These are phyloP conservation scores for Angophora floribunda DNA, from an alignment of 345 rosid species.

Conservation along the genomic window DNA sequence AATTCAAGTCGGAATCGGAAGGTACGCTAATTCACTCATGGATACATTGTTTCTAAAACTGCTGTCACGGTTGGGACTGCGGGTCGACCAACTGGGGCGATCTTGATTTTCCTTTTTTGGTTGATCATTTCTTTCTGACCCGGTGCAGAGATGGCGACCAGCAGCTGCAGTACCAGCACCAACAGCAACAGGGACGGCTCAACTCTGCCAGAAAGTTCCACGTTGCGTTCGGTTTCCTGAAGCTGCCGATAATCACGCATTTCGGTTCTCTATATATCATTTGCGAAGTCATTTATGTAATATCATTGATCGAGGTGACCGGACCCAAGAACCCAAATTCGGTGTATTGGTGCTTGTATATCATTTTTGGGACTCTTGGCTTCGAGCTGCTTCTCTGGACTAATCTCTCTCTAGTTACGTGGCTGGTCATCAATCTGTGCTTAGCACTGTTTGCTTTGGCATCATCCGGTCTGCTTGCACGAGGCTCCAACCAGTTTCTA, in stretches of 20 bases:
- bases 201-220: background rate
- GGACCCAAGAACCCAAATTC: accelerated
- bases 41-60: background rate
- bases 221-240: background rate
- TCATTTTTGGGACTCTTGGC: background rate
- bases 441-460: background rate
- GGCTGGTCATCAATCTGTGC: background rate
- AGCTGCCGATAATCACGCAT: background rate
- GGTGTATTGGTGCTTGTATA: background rate
- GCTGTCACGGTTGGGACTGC: background rate
- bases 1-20: background rate
- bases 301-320: background rate
- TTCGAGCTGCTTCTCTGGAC: background rate
- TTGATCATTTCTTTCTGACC: background rate
- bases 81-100: background rate
- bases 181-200: accelerated
- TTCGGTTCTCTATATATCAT: background rate
- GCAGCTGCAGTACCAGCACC: background rate
- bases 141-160: background rate
- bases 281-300: background rate
- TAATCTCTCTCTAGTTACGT: accelerated
- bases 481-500: background rate
- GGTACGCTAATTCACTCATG: background rate
- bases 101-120: background rate
- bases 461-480: background rate